phyloP scores from a whole-genome alignment of 2,329 filamentous ascomycete genomes.

The Leptosphaerulina australis region DNA sequence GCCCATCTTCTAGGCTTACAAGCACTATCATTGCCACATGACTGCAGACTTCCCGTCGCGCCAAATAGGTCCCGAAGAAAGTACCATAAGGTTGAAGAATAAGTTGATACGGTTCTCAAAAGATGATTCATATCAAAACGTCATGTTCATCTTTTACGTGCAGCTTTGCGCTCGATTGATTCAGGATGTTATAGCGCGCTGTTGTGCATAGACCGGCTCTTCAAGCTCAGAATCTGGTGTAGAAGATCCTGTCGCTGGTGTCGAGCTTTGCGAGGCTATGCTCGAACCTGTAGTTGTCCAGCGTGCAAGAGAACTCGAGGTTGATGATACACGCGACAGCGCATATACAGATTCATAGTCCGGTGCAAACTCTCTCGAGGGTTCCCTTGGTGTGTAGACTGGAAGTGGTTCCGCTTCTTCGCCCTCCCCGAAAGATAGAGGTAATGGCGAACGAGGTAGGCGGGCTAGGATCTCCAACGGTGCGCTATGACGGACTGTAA shows the following conservation, averaged over 20 bases:
- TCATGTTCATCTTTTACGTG: too few species aligned
- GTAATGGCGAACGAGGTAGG: conserved; percentile 17
- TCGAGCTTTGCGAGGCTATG: conserved; percentile 12
- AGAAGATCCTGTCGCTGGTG: conserved; percentile 13
- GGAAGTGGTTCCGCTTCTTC: conserved; percentile 40
- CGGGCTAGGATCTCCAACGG: conserved; percentile 42
- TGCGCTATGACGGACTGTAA: conserved; percentile 34
- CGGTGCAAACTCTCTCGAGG: conserved; percentile 38
- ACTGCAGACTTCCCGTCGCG: too few species aligned
- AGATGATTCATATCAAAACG: too few species aligned
- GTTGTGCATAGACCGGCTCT: conserved; percentile 2
- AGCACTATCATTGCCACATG: neutral
- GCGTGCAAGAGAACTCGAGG: conserved; percentile 15
- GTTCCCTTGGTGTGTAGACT: conserved; percentile 37
- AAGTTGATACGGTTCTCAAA: too few species aligned
- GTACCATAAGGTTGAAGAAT: too few species aligned
- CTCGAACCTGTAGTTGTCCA: conserved; percentile 23
- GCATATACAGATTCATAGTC: conserved; percentile 40
- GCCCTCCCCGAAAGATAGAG: conserved; percentile 24
- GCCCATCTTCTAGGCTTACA: neutral
- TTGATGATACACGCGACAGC: conserved; percentile 27
- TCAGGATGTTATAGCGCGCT: neutral
- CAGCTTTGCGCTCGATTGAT: neutral
- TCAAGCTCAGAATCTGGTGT: conserved; percentile 22
- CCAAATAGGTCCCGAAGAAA: too few species aligned